Base-by-base conservation (phyloP, 1,139 yeast genomes). In the Taphrina communis region DNA sequence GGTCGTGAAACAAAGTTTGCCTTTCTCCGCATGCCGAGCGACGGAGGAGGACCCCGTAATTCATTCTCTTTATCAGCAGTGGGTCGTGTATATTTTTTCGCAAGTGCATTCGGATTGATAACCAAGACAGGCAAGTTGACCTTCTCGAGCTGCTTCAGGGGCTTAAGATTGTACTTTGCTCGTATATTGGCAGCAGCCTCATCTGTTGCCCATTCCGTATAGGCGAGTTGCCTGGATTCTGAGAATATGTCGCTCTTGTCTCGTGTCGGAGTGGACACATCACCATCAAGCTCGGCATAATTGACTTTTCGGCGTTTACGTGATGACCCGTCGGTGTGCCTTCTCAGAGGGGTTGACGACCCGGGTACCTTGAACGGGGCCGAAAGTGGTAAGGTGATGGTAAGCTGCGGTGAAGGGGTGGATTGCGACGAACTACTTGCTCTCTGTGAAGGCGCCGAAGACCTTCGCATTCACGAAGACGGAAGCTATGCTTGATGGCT, bases 1-100 rank as follows among this genome's bases (percentile, higher is more conserved):
- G 99, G 96, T 70, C 94, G 81, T 1, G 99, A 97, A 17, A 92
- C 90, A 61, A 90, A 78, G 1, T 85, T 82, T 0, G 88, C 84
- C 73, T 86, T 86, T 52, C 88, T 84, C 71, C 88, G 84, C 67
- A 92, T 91, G 0, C 98, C 98, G 70, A 93, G 80, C 0, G 92
- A 87, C 0, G 95, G 93, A 0, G 96, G 90, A 0, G 53, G 72
- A 0, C 71, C 70, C 39, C 56, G 42, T 21, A 48, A 6, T 12
- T 50, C 68, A 57, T 65, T 58, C 55, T 65, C 68, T 44, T 65
- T 56, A 25, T 48, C 61, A 21, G 63, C 52, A n/a, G 46, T 48
- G n/a, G 68, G 63, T 35, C 36, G 31, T 17, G 68, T 42, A 42
- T 56, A 65, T 44, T 41, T 38, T 41, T 65, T 65, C 31, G 36